A percentile compares a stretch with the other conserved stretches of the same genome.
Conservation (phyloP, 495 filamentous ascomycete species). For the Lentithecium fluviatile region DNA sequence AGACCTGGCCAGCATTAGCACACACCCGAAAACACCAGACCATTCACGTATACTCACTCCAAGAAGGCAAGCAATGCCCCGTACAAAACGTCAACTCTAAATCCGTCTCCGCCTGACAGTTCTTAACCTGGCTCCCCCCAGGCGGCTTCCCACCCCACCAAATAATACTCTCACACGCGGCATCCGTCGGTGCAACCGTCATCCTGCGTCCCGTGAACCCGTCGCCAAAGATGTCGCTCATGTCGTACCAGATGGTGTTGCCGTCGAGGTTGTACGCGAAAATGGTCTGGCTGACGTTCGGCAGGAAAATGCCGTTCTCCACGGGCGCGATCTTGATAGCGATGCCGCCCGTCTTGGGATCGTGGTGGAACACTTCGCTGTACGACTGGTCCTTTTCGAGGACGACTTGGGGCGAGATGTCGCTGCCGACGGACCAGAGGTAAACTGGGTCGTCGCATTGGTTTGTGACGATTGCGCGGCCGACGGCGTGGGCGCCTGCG, state of each 20-base stretch:
- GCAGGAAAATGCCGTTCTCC: slow-evolving; percentile 50
- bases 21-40: not conserved
- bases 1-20: slow-evolving; percentile 5
- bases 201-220: slow-evolving; percentile 50
- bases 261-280: slow-evolving; percentile 56
- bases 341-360: slow-evolving; percentile 50
- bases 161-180: slow-evolving; percentile 42
- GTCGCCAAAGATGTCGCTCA: slow-evolving; percentile 56
- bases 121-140: slow-evolving; percentile 43
- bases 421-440: slow-evolving; percentile 56
- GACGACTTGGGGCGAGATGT: slow-evolving; percentile 40
- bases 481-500: slow-evolving; percentile 41
- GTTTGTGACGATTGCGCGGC: slow-evolving; percentile 54
- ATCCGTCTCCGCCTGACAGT: slow-evolving; percentile 7
- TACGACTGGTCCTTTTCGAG: slow-evolving; percentile 38
- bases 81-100: slow-evolving; percentile 15
- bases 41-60: slow-evolving; percentile 7
- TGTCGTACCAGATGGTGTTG: slow-evolving; percentile 54
- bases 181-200: slow-evolving; percentile 39
- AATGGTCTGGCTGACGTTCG: slow-evolving; percentile 52
- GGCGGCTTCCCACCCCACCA: slow-evolving; percentile 52
- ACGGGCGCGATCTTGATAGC: slow-evolving; percentile 54
- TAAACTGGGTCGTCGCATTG: slow-evolving; percentile 51
- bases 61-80: slow-evolving; percentile 14
- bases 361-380: slow-evolving; percentile 4